Base-by-base conservation (phyloP, 768 basidiomycete species). In the Russula griseocarnosa region DNA sequence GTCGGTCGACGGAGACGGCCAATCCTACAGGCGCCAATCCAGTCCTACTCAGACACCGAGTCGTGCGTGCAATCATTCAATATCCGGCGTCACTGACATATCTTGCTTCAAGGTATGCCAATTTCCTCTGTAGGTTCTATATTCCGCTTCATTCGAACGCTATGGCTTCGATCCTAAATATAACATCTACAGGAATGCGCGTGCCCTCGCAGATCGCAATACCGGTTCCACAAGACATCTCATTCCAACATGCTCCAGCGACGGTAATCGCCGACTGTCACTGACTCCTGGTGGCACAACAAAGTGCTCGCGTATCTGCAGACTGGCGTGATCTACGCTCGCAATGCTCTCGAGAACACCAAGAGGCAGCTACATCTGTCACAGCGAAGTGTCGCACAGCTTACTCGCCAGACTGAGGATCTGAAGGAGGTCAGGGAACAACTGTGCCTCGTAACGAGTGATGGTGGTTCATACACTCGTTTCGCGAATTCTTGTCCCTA, bases 241-340 rank as follows among this genome's bases (percentile, higher is more conserved):
- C 74, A 22, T 78, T 5, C 57, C 58, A 24, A 10, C 18, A 58
- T 58, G 32, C 82, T 67, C 13, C 47, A 59, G 76, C 26, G 63
- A 67, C 10, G 66, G 67, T 74, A 79, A 40, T 69, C 81, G 86
- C 54, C 73, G 82, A 13, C 80, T 76, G 55, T 82, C 89, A 5
- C 77, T 90, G 51, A 85, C 86, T 16, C 87, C 89, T 0, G 88
- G 86, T 1, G 88, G 87, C 9, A 94, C 91, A 11, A 92, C 92
- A 18, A 92, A 90, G 93, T 95, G 28, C 79, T 95, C 60, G 90
- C 90, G 2, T 91, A 93, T 73, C 81, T 95, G 24, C 93, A 95
- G 73, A 82, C 87, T 0, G 92, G 91, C 56, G 89, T 94, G 8
- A 78, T 86, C 50, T 86, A 87, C 67, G 88, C 90, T 30, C 81